A percentile compares a stretch with the other conserved stretches of the same genome.
Conservation (phyloP, 441 rosid species). For the Corymbia citriodora region DNA sequence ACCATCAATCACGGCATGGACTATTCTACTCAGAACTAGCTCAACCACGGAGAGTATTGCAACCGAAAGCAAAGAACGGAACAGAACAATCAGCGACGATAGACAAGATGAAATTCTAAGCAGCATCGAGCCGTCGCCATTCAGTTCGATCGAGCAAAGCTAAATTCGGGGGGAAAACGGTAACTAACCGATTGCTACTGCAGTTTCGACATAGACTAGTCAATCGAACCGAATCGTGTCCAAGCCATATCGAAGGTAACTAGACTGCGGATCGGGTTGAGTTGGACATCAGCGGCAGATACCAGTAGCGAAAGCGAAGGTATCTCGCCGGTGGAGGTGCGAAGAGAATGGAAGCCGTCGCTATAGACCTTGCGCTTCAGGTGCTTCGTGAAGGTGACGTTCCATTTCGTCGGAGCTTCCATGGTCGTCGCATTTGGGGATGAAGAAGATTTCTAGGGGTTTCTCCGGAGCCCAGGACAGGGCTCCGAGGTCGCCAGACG, state of each 20-base stretch:
- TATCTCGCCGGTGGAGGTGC: slow-evolving; percentile 47
- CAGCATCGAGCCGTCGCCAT: not conserved
- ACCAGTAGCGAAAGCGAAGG: not conserved
- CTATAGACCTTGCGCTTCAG: slow-evolving; percentile 71
- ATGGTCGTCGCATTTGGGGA: not conserved
- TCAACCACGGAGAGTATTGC: not conserved
- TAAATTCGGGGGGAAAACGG: no score
- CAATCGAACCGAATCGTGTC: no score
- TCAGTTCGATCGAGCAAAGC: not conserved
- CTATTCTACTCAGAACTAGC: not conserved
- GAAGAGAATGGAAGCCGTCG: slow-evolving; percentile 66
- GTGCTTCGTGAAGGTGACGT: slow-evolving; percentile 76
- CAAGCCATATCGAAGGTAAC: no score
- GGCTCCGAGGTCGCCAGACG: no score
- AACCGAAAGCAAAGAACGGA: not conserved
- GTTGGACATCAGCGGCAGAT: not conserved
- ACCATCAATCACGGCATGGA: not conserved
- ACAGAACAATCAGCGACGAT: not conserved
- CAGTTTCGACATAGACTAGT: no score
- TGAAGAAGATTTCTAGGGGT: not conserved
- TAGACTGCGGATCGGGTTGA: not conserved
- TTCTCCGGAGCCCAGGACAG: not conserved
- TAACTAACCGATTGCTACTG: no score
- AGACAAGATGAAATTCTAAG: no score
- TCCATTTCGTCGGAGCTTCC: slow-evolving; percentile 56